Conservation (phyloP, 768 basidiomycete genomes). For the Phylloporus rhodoxanthus region DNA sequence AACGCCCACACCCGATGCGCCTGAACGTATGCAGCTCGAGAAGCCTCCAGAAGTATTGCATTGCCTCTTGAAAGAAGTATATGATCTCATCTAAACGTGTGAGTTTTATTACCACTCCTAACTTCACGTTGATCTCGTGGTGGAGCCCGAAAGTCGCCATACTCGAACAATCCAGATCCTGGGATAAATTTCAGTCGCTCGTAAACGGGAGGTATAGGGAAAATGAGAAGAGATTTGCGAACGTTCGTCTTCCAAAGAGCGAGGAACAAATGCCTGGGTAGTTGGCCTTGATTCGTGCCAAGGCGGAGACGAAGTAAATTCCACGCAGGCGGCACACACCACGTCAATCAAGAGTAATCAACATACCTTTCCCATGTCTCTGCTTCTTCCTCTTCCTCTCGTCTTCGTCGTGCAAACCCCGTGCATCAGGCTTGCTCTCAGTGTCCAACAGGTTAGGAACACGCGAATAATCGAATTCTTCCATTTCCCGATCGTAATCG, state of each 20-base stretch:
- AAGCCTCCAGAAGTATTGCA: not conserved
- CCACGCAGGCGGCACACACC: slow-evolving; percentile 2
- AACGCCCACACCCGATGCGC: slow-evolving; percentile 9
- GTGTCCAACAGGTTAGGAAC: slow-evolving; percentile 71
- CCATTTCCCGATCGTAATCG: slow-evolving; percentile 25
- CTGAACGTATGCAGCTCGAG: slow-evolving; percentile 3
- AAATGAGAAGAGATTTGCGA: slow-evolving; percentile 3
- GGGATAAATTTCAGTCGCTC: slow-evolving; percentile 7
- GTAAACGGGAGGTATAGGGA: not conserved
- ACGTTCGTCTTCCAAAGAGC: slow-evolving; percentile 1
- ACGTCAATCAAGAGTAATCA: slow-evolving; percentile 1
- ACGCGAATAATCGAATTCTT: slow-evolving; percentile 62
- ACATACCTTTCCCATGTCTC: slow-evolving; percentile 40
- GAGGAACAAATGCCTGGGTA: not conserved
- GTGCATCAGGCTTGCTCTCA: slow-evolving; percentile 31
- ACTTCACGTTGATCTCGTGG: slow-evolving; percentile 61
- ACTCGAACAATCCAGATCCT: slow-evolving; percentile 36
- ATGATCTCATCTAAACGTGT: slow-evolving; percentile 52
- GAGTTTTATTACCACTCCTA: slow-evolving; percentile 64
- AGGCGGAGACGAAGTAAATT: slow-evolving; percentile 4
- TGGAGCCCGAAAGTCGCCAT: slow-evolving; percentile 59
- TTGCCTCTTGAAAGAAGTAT: slow-evolving; percentile 6
- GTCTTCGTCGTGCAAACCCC: slow-evolving; percentile 23
- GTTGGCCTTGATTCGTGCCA: not conserved
- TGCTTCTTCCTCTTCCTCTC: slow-evolving; percentile 46